phyloP scores from a whole-genome alignment of 768 basidiomycete species.

The Amanita pallidorosea region DNA sequence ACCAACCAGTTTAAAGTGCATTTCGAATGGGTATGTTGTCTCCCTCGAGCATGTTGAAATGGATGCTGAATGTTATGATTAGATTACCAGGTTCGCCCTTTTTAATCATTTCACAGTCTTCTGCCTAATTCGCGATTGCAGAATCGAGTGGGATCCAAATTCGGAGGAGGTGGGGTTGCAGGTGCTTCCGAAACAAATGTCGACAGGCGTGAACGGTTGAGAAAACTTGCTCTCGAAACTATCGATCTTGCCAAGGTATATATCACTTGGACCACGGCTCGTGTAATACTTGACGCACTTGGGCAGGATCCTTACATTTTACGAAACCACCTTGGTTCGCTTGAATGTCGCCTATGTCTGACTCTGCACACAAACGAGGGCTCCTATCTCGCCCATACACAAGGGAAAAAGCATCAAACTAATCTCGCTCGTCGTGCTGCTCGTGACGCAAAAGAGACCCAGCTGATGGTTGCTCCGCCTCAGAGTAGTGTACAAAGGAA shows the following conservation, averaged over 20 bases:
- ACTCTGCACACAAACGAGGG: slow-evolving; percentile 99
- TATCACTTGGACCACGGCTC: background rate
- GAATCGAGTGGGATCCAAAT: slow-evolving; percentile 95
- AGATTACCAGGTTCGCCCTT: slow-evolving; percentile 59
- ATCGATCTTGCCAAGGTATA: slow-evolving; percentile 94
- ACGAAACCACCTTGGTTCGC: slow-evolving; percentile 94
- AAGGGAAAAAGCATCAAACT: slow-evolving; percentile 99
- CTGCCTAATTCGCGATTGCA: slow-evolving; percentile 20
- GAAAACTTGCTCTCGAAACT: slow-evolving; percentile 93
- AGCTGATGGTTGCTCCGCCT: slow-evolving; percentile 78
- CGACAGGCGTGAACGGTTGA: slow-evolving; percentile 85
- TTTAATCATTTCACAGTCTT: background rate
- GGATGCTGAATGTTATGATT: slow-evolving; percentile 9
- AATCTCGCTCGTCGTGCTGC: slow-evolving; percentile 96
- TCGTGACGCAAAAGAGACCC: slow-evolving; percentile 91
- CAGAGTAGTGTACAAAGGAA: slow-evolving; percentile 79
- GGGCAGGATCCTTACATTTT: slow-evolving; percentile 92
- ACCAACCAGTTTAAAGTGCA: background rate
- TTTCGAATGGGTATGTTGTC: slow-evolving; percentile 25
- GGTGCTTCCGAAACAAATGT: slow-evolving; percentile 93
- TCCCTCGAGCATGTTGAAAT: background rate
- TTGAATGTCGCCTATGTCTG: slow-evolving; percentile 95
- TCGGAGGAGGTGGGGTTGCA: slow-evolving; percentile 93
- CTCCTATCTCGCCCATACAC: slow-evolving; percentile 96
- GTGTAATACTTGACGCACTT: slow-evolving; percentile 7